phyloP scores from a whole-genome alignment of 768 basidiomycete species.

The Macrolepiota dolichaula region DNA sequence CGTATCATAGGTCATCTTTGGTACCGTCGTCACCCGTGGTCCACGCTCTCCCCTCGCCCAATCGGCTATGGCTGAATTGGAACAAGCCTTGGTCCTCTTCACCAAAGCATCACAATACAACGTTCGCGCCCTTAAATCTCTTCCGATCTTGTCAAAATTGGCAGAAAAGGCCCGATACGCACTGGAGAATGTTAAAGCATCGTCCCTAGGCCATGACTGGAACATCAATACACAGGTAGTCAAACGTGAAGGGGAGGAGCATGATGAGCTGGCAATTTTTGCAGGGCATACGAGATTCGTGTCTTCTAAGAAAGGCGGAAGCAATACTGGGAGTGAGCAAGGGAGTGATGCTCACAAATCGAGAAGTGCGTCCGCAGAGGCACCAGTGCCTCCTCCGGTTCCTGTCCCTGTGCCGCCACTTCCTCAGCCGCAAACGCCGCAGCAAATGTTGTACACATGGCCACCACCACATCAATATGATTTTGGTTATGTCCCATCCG shows the following conservation, averaged over 20 bases:
- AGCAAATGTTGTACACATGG: constrained; percentile 5
- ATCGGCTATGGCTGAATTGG: constrained; percentile 66
- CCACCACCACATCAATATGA: constrained; percentile 18
- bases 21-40: constrained; percentile 72
- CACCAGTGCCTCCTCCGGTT: neutral
- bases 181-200: constrained; percentile 39
- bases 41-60: constrained; percentile 66
- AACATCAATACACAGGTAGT: constrained; percentile 21
- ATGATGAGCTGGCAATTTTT: constrained; percentile 69
- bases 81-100: constrained; percentile 66
- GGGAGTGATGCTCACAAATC: neutral
- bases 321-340: neutral
- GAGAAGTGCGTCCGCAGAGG: neutral
- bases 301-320: constrained; percentile 35
- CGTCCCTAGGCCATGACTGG: constrained; percentile 39
- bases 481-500: neutral
- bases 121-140: constrained; percentile 60
- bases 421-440: constrained; percentile 6
- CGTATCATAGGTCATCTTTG: constrained; percentile 61
- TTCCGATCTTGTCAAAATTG: constrained; percentile 61
- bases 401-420: constrained; percentile 1
- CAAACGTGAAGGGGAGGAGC: constrained; percentile 39
- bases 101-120: constrained; percentile 54
- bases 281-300: constrained; percentile 66
- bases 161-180: constrained; percentile 66